phyloP scores from a whole-genome alignment of 73 alveolate species.

The Symbiodinium pilosum region DNA sequence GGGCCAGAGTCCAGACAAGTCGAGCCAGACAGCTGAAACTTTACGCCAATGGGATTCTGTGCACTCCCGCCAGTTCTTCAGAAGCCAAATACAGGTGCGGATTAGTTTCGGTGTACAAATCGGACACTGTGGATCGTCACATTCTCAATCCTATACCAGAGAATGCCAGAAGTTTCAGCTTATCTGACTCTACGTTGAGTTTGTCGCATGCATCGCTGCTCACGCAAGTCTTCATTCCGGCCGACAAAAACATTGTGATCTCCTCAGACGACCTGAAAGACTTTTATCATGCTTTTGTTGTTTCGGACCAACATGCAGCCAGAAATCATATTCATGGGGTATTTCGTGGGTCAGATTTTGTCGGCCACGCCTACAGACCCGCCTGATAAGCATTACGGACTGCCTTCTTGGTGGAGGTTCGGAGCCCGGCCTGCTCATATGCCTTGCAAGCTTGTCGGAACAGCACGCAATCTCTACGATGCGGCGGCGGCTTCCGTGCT shows the following conservation, averaged over 20 bases:
- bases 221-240: background rate
- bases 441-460: background rate
- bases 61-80: background rate
- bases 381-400: background rate
- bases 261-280: constrained; percentile 30
- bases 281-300: background rate
- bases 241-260: background rate
- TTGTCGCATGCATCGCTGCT: constrained; percentile 38
- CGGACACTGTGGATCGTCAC: background rate
- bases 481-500: background rate
- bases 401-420: background rate
- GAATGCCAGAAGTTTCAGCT: background rate
- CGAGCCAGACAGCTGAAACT: background rate
- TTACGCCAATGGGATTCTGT: constrained; percentile 16
- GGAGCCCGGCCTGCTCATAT: background rate
- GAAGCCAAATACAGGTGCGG: background rate
- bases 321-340: constrained; percentile 27
- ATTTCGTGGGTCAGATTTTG: background rate
- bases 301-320: background rate
- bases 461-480: background rate
- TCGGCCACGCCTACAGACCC: background rate
- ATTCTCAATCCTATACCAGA: background rate
- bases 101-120: background rate
- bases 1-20: background rate
- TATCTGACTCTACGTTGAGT: background rate